phyloP scores from a whole-genome alignment of 2,329 filamentous ascomycete genomes.

The Onygena corvina region DNA sequence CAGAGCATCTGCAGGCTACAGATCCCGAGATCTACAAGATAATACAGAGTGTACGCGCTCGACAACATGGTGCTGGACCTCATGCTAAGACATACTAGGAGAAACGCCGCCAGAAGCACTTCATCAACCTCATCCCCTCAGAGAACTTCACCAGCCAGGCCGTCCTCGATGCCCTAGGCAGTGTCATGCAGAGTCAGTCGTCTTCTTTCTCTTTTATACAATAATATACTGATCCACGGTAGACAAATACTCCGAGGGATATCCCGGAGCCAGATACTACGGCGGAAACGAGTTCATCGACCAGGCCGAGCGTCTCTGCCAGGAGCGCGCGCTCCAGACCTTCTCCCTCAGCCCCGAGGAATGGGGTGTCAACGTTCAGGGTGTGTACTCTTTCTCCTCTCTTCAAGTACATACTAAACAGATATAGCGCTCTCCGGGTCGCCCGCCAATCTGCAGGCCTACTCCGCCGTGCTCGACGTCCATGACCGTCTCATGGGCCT shows the following conservation, averaged over 20 bases:
- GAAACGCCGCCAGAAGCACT: slow-evolving; percentile 92
- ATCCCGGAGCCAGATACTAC: slow-evolving; percentile 91
- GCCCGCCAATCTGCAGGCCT: slow-evolving; percentile 67
- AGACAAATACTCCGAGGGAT: slow-evolving; percentile 98
- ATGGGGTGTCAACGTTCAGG: slow-evolving; percentile 95
- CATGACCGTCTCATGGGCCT: slow-evolving; percentile 96
- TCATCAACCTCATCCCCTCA: slow-evolving; percentile 92
- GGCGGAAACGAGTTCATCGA: slow-evolving; percentile 96
- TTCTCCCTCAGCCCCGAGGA: slow-evolving; percentile 72
- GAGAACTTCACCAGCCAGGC: slow-evolving; percentile 94
- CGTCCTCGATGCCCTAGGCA: slow-evolving; percentile 79
- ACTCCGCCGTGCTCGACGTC: slow-evolving; percentile 88
- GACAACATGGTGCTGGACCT: background rate
- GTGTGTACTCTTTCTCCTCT: slow-evolving; percentile 35
- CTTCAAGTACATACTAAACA: background rate
- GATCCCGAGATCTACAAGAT: slow-evolving; percentile 82
- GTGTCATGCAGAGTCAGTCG: slow-evolving; percentile 78
- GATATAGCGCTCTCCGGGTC: slow-evolving; percentile 62
- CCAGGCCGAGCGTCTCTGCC: slow-evolving; percentile 75
- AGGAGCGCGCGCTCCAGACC: slow-evolving; percentile 75
- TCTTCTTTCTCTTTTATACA: slow-evolving; percentile 11
- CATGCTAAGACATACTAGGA: slow-evolving; percentile 46
- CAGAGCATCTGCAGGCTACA: slow-evolving; percentile 65
- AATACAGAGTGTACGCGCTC: slow-evolving; percentile 60
- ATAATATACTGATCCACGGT: slow-evolving; percentile 23